Evolutionary conservation across 2,329 filamentous ascomycete genomes (phyloP).

Genomic region (Graphilbum fragrans): DNA sequence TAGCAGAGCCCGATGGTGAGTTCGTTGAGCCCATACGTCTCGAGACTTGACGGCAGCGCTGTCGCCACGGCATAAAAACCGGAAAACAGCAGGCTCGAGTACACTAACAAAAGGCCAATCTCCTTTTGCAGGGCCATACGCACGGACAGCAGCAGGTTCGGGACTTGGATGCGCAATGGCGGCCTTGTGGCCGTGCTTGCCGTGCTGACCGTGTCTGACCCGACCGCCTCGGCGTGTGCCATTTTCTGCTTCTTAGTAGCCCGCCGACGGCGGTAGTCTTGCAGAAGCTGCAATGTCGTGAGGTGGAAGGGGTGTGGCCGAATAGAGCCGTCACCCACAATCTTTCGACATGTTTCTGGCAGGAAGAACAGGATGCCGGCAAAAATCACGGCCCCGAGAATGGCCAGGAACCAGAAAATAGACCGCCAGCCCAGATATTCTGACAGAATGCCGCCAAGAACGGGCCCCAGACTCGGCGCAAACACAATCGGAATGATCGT

Average conservation of each 20-base stretch:
- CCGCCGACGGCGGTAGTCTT: constrained; percentile 2
- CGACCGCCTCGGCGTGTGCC: not conserved
- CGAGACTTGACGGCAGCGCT: constrained; percentile 29
- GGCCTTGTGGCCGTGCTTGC: constrained; percentile 1
- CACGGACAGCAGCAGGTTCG: constrained; percentile 80
- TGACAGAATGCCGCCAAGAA: constrained; percentile 45
- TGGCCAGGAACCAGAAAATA: constrained; percentile 51
- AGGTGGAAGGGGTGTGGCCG: constrained; percentile 10
- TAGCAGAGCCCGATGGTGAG: constrained; percentile 41
- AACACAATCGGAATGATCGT: constrained; percentile 35
- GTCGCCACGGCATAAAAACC: constrained; percentile 36
- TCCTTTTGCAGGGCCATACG: constrained; percentile 75
- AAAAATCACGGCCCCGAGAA: constrained; percentile 27
- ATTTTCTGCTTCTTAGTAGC: too few relatives aligned
- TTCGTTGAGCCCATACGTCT: constrained; percentile 45
- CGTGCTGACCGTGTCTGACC: not conserved
- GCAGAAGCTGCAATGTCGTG: constrained; percentile 6
- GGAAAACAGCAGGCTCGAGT: constrained; percentile 31
- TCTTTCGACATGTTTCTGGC: constrained; percentile 38
- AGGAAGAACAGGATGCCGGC: constrained; percentile 33
- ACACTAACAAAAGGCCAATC: constrained; percentile 39
- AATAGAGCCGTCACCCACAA: constrained; percentile 41
- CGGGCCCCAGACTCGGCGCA: constrained; percentile 36
- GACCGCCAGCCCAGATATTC: constrained; percentile 45
- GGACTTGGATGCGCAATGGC: constrained; percentile 8